phyloP scores from a whole-genome alignment of 78 protist genomes.

The slime mould (Dictyostelium discoideum) region DNA sequence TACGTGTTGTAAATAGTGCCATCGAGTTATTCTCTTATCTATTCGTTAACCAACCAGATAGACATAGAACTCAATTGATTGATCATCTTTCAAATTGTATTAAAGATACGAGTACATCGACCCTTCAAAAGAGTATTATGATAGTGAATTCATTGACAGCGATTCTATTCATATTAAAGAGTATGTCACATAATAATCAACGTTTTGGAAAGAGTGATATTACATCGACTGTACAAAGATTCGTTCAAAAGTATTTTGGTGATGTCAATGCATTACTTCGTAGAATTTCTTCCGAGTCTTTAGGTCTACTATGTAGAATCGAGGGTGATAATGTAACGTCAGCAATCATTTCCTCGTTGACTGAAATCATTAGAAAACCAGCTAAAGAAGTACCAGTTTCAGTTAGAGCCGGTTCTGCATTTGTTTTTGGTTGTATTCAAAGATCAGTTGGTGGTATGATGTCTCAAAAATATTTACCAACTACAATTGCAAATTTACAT shows the following conservation, averaged over 20 bases:
- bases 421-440: constrained; percentile 72
- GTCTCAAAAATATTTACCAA: constrained; percentile 63
- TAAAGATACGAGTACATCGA: neutral
- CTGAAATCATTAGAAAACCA: constrained; percentile 45
- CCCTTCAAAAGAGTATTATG: constrained; percentile 6
- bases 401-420: constrained; percentile 44
- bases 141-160: constrained; percentile 39
- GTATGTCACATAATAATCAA: constrained; percentile 7
- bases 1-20: constrained; percentile 44
- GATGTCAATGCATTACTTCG: constrained; percentile 50
- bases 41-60: constrained; percentile 59
- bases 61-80: constrained; percentile 60
- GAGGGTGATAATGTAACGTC: constrained; percentile 62
- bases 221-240: constrained; percentile 3
- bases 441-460: constrained; percentile 75
- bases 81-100: constrained; percentile 63
- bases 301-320: constrained; percentile 47
- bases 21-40: constrained; percentile 26
- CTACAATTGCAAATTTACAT: constrained; percentile 59
- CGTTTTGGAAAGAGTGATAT: constrained; percentile 65
- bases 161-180: constrained; percentile 19
- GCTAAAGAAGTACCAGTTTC: constrained; percentile 12
- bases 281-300: constrained; percentile 46
- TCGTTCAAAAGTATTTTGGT: constrained; percentile 52
- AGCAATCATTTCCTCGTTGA: constrained; percentile 40